phyloP scores from a whole-genome alignment of 768 basidiomycete genomes.

The Lactifluus subvellereus region DNA sequence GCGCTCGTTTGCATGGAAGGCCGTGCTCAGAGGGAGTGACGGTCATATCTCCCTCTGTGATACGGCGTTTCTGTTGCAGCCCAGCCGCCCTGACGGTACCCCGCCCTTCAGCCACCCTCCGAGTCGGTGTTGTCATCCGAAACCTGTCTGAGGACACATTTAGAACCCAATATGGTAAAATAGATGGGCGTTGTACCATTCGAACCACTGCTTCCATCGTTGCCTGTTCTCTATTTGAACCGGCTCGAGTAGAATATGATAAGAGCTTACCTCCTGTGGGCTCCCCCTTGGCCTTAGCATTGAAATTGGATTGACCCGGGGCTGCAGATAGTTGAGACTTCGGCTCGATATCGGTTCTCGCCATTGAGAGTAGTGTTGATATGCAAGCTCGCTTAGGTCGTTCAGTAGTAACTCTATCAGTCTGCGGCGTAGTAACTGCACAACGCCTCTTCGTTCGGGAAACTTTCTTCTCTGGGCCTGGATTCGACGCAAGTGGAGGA shows the following conservation, averaged over 20 bases:
- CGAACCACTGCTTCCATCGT: neutral
- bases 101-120: neutral
- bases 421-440: neutral
- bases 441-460: neutral
- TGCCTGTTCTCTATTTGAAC: neutral
- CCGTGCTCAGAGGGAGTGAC: neutral
- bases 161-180: neutral
- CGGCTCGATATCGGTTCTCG: neutral
- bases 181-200: neutral
- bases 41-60: neutral
- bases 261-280: neutral
- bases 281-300: neutral
- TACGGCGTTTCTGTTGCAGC: neutral
- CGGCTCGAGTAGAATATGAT: neutral
- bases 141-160: neutral
- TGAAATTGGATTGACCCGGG: neutral
- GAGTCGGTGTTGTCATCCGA: neutral
- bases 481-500: neutral
- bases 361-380: neutral
- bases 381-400: slow-evolving; percentile 6
- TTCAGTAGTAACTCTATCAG: neutral
- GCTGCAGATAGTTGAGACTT: neutral
- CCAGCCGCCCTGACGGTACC: neutral
- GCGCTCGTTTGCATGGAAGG: slow-evolving; percentile 8
- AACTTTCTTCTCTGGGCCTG: neutral